Conservation (phyloP, 768 basidiomycete genomes). For the Amanita fuliginea region DNA sequence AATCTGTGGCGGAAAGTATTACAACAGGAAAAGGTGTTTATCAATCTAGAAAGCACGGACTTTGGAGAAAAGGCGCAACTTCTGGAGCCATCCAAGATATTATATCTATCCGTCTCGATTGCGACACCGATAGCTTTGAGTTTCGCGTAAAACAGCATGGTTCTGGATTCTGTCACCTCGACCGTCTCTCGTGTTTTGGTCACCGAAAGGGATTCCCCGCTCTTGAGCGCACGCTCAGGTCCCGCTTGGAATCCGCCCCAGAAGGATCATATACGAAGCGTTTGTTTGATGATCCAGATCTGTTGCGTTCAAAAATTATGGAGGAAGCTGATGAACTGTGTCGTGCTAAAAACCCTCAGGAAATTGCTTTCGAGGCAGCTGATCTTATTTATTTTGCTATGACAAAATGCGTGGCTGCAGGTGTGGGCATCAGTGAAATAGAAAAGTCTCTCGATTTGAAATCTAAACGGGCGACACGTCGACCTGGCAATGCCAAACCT, state of each 20-base stretch:
- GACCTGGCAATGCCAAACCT: slow-evolving; percentile 88
- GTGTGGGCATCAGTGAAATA: slow-evolving; percentile 75
- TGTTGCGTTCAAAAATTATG: slow-evolving; percentile 92
- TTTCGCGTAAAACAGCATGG: slow-evolving; percentile 88
- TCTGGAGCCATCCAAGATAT: slow-evolving; percentile 91
- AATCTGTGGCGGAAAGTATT: slow-evolving; percentile 82
- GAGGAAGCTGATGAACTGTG: slow-evolving; percentile 99
- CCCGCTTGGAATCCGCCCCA: slow-evolving; percentile 66
- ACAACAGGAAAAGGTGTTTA: slow-evolving; percentile 86
- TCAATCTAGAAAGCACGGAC: slow-evolving; percentile 89
- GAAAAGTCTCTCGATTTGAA: slow-evolving; percentile 78
- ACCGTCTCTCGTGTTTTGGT: slow-evolving; percentile 86
- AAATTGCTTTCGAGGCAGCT: slow-evolving; percentile 90
- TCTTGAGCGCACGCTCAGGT: slow-evolving; percentile 68
- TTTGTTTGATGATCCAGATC: slow-evolving; percentile 68
- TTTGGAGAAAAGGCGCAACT: slow-evolving; percentile 97
- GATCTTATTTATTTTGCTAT: slow-evolving; percentile 91
- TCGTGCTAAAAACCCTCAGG: slow-evolving; percentile 61
- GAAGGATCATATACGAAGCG: slow-evolving; percentile 87
- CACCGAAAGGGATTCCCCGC: slow-evolving; percentile 65
- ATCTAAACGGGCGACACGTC: slow-evolving; percentile 74
- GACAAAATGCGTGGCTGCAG: slow-evolving; percentile 72
- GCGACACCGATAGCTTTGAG: slow-evolving; percentile 87
- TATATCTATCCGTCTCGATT: slow-evolving; percentile 74
- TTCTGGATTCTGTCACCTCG: slow-evolving; percentile 88